Conservation (phyloP, 208 protist species). For the Acanthamoeba culbertsoni region DNA sequence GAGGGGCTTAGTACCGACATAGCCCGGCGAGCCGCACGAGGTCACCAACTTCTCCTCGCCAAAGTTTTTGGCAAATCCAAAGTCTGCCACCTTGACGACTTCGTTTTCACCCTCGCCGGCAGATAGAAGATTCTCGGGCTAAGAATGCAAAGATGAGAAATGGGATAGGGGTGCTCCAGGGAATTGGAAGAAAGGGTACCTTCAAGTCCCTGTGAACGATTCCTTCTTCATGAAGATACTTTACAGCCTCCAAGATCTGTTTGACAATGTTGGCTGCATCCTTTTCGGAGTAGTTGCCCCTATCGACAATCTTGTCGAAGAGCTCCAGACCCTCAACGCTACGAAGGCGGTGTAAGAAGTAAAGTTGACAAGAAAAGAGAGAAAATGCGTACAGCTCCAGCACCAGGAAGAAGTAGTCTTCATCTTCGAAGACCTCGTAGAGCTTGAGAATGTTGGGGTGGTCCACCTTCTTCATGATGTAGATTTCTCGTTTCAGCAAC, state of each 20-base stretch:
- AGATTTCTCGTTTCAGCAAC: conserved; percentile 50
- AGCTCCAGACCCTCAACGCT: conserved; percentile 83
- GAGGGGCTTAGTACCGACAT: conserved; percentile 66
- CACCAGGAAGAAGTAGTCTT: conserved; percentile 56
- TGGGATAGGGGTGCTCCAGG: neutral
- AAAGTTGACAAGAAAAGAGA: neutral
- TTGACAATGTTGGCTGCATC: conserved; percentile 75
- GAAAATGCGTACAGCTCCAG: conserved; percentile 52
- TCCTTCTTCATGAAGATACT: conserved; percentile 80
- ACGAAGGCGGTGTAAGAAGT: neutral
- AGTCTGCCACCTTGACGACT: conserved; percentile 73
- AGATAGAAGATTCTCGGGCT: conserved; percentile 76
- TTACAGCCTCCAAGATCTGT: conserved; percentile 78
- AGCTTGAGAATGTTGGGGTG: conserved; percentile 63
- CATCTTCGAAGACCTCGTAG: conserved; percentile 49
- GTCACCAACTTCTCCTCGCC: conserved; percentile 71
- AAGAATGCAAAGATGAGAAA: neutral
- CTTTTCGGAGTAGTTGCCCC: conserved; percentile 82
- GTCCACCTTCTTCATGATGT: conserved; percentile 60
- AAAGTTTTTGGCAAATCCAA: conserved; percentile 71
- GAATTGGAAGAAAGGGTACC: neutral
- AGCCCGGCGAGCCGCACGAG: conserved; percentile 80
- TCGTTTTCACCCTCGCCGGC: conserved; percentile 17
- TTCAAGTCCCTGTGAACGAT: conserved; percentile 84
- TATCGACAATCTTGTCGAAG: conserved; percentile 86